Conservation (phyloP, 2,329 filamentous ascomycete genomes). For the Cercospora sesami region DNA sequence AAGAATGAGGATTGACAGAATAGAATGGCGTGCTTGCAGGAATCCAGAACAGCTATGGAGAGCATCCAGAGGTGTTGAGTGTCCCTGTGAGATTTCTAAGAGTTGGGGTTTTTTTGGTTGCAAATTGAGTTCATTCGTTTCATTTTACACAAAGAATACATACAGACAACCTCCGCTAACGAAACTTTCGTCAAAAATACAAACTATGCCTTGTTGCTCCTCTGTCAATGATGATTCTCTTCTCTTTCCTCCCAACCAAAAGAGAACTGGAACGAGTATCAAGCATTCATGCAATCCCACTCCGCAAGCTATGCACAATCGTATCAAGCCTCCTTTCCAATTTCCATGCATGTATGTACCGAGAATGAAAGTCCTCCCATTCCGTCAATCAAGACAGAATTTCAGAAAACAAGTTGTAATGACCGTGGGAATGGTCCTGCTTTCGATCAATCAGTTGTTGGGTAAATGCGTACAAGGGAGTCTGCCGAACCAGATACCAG, state of each 20-base stretch:
- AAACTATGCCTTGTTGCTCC: neutral
- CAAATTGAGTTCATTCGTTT: neutral
- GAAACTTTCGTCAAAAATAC: neutral
- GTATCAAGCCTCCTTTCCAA: neutral
- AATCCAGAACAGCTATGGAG: too few relatives aligned
- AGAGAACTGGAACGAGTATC: neutral
- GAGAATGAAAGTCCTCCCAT: neutral
- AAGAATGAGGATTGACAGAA: conserved; percentile 4
- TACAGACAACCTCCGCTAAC: neutral
- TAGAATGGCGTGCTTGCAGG: too few relatives aligned
- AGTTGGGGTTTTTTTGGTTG: too few relatives aligned
- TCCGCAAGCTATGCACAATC: neutral
- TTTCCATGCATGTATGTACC: neutral
- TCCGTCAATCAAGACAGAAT: too few relatives aligned
- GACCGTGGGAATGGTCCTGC: too few relatives aligned
- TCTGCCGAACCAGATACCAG: neutral
- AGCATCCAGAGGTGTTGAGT: too few relatives aligned
- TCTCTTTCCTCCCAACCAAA: neutral
- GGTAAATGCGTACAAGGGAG: neutral
- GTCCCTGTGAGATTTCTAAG: too few relatives aligned
- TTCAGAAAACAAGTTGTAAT: too few relatives aligned
- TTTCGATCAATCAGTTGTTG: too few relatives aligned
- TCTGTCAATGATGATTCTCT: neutral
- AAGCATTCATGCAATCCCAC: neutral
- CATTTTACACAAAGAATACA: neutral